These are phyloP conservation scores for Jasminum sambac DNA, from an alignment of 257 asterid species.

Conservation along the genomic window DNA sequence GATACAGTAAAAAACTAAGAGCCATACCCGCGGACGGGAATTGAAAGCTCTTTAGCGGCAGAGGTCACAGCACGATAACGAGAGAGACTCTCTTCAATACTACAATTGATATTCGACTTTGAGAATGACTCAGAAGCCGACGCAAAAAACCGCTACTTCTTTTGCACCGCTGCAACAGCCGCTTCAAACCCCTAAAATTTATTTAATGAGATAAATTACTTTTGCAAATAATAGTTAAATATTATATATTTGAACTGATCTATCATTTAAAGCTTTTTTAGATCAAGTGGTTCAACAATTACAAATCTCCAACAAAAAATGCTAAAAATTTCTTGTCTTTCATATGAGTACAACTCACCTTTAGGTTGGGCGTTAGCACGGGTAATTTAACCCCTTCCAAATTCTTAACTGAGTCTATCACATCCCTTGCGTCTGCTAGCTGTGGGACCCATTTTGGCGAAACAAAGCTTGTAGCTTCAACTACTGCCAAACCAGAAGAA, in stretches of 20 bases:
- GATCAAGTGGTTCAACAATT: not conserved
- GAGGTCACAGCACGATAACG: constrained; percentile 75
- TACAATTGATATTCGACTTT: constrained; percentile 84
- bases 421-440: constrained; percentile 95
- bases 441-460: constrained; percentile 99
- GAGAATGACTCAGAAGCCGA: constrained; percentile 98
- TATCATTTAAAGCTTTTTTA: too few species aligned
- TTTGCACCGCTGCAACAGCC: constrained; percentile 95
- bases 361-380: constrained; percentile 84
- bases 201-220: not conserved
- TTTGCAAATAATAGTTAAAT: too few species aligned
- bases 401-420: constrained; percentile 72
- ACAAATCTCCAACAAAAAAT: constrained; percentile 9
- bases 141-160: constrained; percentile 90
- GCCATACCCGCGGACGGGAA: constrained; percentile 89
- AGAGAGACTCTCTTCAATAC: constrained; percentile 82
- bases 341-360: constrained; percentile 37
- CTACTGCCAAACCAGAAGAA: constrained; percentile 77
- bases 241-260: too few species aligned
- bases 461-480: constrained; percentile 96
- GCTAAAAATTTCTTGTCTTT: constrained; percentile 9
- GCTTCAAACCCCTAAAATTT: constrained; percentile 78
- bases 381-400: constrained; percentile 78
- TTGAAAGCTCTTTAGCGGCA: constrained; percentile 77
- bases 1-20: not conserved